Percentiles rank a stretch among this genome's conserved stretches.
Evolutionary conservation across 345 rosid species (phyloP).

Genomic region (Anastatica hierochuntica): DNA sequence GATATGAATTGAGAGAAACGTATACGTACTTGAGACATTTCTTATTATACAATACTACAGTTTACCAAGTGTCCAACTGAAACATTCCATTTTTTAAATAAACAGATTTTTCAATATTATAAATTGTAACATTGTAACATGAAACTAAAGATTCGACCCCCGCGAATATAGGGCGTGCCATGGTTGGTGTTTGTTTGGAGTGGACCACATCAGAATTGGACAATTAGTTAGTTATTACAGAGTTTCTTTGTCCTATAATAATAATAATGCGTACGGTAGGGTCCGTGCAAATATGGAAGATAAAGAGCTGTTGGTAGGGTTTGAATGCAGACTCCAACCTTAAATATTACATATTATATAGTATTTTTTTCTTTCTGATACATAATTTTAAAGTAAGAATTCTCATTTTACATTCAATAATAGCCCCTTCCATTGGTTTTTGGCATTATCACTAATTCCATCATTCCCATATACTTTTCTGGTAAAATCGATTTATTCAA

Average conservation of each 20-base stretch:
- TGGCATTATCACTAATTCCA: too few relatives aligned
- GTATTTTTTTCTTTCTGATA: not conserved
- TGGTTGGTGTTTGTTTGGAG: not conserved
- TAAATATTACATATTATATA: not conserved
- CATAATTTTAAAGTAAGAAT: not conserved
- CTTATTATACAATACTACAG: not conserved
- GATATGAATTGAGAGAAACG: not conserved
- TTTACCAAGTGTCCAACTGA: not conserved
- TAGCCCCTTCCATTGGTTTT: too few relatives aligned
- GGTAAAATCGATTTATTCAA: too few relatives aligned
- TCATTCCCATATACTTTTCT: too few relatives aligned
- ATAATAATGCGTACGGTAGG: not conserved
- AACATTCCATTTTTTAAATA: not conserved
- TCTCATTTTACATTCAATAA: not conserved
- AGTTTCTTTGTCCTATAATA: not conserved
- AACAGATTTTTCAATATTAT: not conserved
- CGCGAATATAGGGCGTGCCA: constrained; percentile 3
- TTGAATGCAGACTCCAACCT: not conserved
- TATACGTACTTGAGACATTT: not conserved
- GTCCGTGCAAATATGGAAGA: constrained; percentile 6
- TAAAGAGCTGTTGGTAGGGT: not conserved
- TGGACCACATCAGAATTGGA: constrained; percentile 17
- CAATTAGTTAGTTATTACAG: not conserved
- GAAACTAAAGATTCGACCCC: constrained; percentile 5
- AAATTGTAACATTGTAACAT: not conserved